Base-by-base conservation (phyloP, 179 eudicot species). In the Silene coronaria region DNA sequence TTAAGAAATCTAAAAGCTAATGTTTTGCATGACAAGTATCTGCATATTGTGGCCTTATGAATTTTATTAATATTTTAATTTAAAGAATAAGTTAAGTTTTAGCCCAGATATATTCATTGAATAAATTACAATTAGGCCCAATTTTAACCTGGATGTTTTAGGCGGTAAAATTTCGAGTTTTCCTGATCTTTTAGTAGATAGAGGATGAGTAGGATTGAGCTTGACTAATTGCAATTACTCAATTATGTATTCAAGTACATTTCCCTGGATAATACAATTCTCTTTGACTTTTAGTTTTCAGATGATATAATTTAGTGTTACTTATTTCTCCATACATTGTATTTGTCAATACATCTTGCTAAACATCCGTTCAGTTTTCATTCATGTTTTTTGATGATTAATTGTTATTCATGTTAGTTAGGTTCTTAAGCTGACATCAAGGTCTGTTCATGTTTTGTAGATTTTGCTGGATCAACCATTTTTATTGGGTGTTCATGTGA, bases 391-490 rank as follows among this genome's bases (percentile, higher is more conserved):
- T 16, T 53, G 58, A 14, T 19, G 17, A 16, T 21, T 19, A 24
- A 12, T 7, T 76, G 58, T 34, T 76, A 60, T 60, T 70, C n/a
- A 42, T 42, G 24, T 14, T 42, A 45, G 70, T 22, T 30, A 38
- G 48, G 36, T 14, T 32, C 27, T 48, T 28, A 2, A 51, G 60
- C 46, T 72, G 26, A 65, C 55, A 30, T 32, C 46, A 58, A 23
- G 76, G 53, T 63, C 22, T 80, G 48, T 51, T 75, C 57, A 63
- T 55, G 27, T 23, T 69, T 63, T 77, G 80, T 91, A 95, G 99
- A 82, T 95, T 87, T 70, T 92, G 82, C 85, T 95, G 82, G 99
- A 92, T 84, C 97, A 89, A 82, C 90, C 89, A 55, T 82, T 85
- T 78, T 83, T 85, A 71, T 81, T 84, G 87, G 95, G 93, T 77